phyloP scores from a whole-genome alignment of 768 basidiomycete species.

The Suillus subluteus region DNA sequence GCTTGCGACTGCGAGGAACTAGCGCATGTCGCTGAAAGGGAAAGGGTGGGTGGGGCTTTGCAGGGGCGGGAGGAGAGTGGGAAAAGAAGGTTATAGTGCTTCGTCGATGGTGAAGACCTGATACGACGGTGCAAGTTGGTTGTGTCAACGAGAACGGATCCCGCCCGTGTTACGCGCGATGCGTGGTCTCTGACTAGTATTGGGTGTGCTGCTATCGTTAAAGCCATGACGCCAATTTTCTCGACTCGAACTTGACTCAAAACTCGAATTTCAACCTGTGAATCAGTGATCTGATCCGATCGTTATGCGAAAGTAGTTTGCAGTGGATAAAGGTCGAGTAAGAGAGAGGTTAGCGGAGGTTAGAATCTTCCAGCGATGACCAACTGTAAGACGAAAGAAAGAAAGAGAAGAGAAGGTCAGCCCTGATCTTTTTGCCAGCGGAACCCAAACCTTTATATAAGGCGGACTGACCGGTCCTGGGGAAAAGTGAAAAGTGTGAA shows the following conservation, averaged over 20 bases:
- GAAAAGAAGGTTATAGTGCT: slow-evolving; percentile 19
- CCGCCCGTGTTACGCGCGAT: slow-evolving; percentile 12
- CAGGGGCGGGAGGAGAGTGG: slow-evolving; percentile 24
- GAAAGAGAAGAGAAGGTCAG: slow-evolving; percentile 10
- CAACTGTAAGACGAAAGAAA: slow-evolving; percentile 6
- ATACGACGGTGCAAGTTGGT: slow-evolving; percentile 14
- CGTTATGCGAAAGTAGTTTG: background rate
- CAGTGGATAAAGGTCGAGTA: background rate
- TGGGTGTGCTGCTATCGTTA: slow-evolving; percentile 4
- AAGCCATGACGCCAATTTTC: slow-evolving; percentile 7
- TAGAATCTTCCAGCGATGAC: slow-evolving; percentile 8
- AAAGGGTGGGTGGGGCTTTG: slow-evolving; percentile 44
- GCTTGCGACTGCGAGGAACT: slow-evolving; percentile 22
- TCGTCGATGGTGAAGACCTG: slow-evolving; percentile 8
- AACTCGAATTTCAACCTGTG: background rate
- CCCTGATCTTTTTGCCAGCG: slow-evolving; percentile 1
- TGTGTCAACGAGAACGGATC: slow-evolving; percentile 6
- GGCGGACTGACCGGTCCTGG: slow-evolving; percentile 7
- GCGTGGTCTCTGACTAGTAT: slow-evolving; percentile 10
- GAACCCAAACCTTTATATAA: slow-evolving; percentile 11
- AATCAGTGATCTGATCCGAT: slow-evolving; percentile 1
- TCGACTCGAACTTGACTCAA: slow-evolving; percentile 9
- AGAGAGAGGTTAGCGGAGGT: background rate
- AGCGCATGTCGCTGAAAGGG: slow-evolving; percentile 36
- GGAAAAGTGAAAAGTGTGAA: slow-evolving; percentile 9